A percentile compares a stretch with the other conserved stretches of the same genome.
Conservation (phyloP, 2,329 filamentous ascomycete species). For the Epichloe uncinata region DNA sequence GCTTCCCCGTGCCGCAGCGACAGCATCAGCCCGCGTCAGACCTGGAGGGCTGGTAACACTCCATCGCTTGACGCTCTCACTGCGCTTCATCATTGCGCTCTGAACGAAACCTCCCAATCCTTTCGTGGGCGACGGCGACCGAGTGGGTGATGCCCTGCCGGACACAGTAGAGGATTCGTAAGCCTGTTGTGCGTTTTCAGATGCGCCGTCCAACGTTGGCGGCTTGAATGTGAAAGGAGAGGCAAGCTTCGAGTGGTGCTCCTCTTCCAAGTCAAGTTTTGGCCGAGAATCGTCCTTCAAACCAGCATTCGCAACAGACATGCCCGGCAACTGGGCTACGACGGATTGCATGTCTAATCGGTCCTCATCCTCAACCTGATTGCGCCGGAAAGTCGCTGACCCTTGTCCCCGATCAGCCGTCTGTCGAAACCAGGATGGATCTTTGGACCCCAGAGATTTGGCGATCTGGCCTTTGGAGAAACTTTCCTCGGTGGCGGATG, state of each 20-base stretch:
- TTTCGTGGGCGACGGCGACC: conserved; percentile 76
- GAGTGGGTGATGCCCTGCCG: conserved; percentile 25
- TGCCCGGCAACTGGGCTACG: conserved; percentile 51
- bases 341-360: conserved; percentile 39
- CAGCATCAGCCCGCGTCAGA: conserved; percentile 59
- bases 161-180: conserved; percentile 13
- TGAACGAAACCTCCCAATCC: conserved; percentile 95
- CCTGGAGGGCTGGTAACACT: conserved; percentile 65
- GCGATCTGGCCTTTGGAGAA: conserved; percentile 60
- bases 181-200: conserved; percentile 12
- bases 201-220: conserved; percentile 14
- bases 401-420: conserved; percentile 63
- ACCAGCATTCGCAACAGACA: conserved; percentile 22
- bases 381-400: conserved; percentile 64
- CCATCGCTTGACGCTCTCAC: conserved; percentile 95
- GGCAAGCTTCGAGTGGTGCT: conserved; percentile 19
- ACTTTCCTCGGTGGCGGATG: conserved; percentile 33
- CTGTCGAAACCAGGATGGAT: conserved; percentile 80
- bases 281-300: not conserved
- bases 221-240: conserved; percentile 35
- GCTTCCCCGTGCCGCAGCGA: conserved; percentile 34
- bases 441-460: conserved; percentile 63
- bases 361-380: conserved; percentile 56
- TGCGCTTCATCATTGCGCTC: conserved; percentile 96
- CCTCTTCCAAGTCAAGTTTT: conserved; percentile 4